Evolutionary conservation across 495 filamentous ascomycete species (phyloP).

Genomic region (Penicillium fimorum): DNA sequence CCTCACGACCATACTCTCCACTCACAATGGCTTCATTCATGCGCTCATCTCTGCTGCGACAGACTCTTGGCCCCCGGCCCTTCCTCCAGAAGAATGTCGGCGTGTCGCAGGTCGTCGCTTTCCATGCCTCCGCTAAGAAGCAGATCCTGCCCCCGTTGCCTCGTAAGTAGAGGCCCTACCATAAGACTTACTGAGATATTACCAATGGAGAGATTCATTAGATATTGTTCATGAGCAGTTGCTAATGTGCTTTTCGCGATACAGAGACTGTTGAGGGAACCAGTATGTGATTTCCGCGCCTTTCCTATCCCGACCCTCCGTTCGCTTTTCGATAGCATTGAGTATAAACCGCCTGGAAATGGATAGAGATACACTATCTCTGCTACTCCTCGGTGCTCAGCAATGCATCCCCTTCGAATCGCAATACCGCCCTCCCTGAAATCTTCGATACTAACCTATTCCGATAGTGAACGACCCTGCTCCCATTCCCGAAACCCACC

Average conservation of each 20-base stretch:
- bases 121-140: conserved; percentile 68
- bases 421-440: not conserved
- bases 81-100: conserved; percentile 41
- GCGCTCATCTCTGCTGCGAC: conserved; percentile 42
- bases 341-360: not conserved
- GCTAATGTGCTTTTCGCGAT: conserved; percentile 28
- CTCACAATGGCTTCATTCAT: conserved; percentile 46
- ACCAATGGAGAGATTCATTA: not conserved
- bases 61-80: conserved; percentile 39
- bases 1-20: conserved; percentile 24
- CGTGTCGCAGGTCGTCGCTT: conserved; percentile 57
- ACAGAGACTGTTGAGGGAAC: conserved; percentile 76
- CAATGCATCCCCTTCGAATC: not conserved
- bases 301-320: conserved; percentile 11
- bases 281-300: conserved; percentile 52
- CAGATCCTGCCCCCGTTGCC: conserved; percentile 66
- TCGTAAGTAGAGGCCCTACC: conserved; percentile 51
- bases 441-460: conserved; percentile 5
- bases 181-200: not conserved
- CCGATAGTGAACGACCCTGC: conserved; percentile 80
- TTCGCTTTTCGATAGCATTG: conserved; percentile 1
- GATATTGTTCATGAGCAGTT: not conserved
- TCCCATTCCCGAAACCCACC: conserved; percentile 65
- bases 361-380: not conserved
- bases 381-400: too few relatives aligned